A percentile compares a stretch with the other conserved stretches of the same genome.
These are phyloP conservation scores for Salix purpurea DNA, from an alignment of 345 rosid genomes.

Conservation along the genomic window DNA sequence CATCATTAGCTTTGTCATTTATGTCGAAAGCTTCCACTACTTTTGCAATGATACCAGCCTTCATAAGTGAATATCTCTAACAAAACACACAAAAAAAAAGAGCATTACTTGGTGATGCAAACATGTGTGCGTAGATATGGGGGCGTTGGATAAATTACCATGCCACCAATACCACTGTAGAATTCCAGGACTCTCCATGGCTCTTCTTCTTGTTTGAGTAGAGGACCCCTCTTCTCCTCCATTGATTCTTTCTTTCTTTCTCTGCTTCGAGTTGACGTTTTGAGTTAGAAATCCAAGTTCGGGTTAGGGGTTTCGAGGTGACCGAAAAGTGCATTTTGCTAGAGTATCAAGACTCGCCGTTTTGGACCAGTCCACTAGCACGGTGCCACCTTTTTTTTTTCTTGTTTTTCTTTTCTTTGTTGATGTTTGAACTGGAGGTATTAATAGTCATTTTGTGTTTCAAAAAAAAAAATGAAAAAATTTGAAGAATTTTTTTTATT, in stretches of 20 bases:
- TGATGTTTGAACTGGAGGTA: too few species aligned
- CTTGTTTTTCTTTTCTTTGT: too few species aligned
- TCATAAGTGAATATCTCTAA: conserved; percentile 68
- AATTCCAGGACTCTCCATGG: conserved; percentile 87
- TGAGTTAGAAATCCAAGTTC: too few species aligned
- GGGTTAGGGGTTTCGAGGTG: too few species aligned
- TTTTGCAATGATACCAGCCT: conserved; percentile 52
- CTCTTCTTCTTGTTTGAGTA: conserved; percentile 22
- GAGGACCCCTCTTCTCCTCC: conserved; percentile 9
- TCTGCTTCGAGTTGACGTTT: too few species aligned
- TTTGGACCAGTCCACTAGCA: too few species aligned
- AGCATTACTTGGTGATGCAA: not conserved
- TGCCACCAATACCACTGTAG: conserved; percentile 89
- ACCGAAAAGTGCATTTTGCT: too few species aligned
- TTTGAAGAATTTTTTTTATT: too few species aligned
- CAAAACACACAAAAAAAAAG: not conserved
- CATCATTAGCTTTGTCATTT: conserved; percentile 84
- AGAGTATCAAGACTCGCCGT: too few species aligned
- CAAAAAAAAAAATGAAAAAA: too few species aligned
- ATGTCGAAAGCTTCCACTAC: conserved; percentile 85
- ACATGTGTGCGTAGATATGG: not conserved
- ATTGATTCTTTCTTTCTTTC: not conserved
- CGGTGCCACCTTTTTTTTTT: too few species aligned
- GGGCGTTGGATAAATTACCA: conserved; percentile 43
- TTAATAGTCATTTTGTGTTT: too few species aligned